phyloP scores from a whole-genome alignment of 176 grass and related monocot genomes.

The Calamus simplicifolius region DNA sequence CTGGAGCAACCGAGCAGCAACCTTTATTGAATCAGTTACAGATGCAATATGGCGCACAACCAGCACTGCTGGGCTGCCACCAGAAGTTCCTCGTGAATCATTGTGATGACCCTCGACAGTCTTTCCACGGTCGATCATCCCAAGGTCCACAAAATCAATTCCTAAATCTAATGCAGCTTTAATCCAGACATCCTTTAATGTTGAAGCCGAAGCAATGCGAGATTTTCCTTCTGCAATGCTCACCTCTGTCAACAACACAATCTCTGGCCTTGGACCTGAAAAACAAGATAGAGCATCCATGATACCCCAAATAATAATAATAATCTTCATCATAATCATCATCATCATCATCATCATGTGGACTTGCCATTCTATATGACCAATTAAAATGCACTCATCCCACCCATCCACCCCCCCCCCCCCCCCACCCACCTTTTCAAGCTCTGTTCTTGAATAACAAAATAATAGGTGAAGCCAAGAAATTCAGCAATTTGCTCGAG shows the following conservation, averaged over 20 bases:
- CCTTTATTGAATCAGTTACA: slow-evolving; percentile 29
- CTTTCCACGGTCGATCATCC: slow-evolving; percentile 5
- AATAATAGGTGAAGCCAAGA: too few relatives aligned
- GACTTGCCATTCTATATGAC: too few relatives aligned
- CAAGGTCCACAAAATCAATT: slow-evolving; percentile 27
- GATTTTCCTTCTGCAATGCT: slow-evolving; percentile 58
- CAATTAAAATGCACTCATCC: too few relatives aligned
- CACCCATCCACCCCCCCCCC: too few relatives aligned
- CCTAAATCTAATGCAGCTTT: slow-evolving; percentile 26
- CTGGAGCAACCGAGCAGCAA: slow-evolving; percentile 28
- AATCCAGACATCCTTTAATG: slow-evolving; percentile 45
- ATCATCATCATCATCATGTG: too few relatives aligned
- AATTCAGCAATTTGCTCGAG: too few relatives aligned
- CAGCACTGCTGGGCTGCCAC: slow-evolving; percentile 15
- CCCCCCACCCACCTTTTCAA: too few relatives aligned
- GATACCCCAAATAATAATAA: too few relatives aligned
- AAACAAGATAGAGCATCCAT: neutral
- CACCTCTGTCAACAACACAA: slow-evolving; percentile 57
- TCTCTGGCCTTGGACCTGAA: slow-evolving; percentile 47
- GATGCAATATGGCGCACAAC: slow-evolving; percentile 19
- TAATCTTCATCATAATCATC: too few relatives aligned
- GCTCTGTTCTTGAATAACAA: too few relatives aligned
- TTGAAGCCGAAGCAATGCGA: slow-evolving; percentile 28
- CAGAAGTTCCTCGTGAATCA: neutral
- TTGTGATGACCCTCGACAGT: neutral